These are phyloP conservation scores for Pseudohalonectria lignicola DNA, from an alignment of 2,329 filamentous ascomycete species.

Conservation along the genomic window DNA sequence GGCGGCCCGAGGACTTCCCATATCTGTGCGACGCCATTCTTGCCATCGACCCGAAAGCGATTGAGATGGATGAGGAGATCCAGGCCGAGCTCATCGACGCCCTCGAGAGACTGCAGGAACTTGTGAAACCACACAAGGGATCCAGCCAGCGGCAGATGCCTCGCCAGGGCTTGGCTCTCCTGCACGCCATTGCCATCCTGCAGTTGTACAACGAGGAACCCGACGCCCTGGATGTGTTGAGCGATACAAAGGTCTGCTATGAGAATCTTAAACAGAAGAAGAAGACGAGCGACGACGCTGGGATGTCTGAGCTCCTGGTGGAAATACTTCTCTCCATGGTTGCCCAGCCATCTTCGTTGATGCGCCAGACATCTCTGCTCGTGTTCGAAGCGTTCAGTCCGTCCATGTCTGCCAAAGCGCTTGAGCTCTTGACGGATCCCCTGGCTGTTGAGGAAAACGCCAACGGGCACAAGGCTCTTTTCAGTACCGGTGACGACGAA, in stretches of 20 bases:
- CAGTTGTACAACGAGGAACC: constrained; percentile 85
- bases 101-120: constrained; percentile 38
- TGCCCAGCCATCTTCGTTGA: constrained; percentile 71
- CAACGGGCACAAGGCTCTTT: constrained; percentile 77
- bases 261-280: constrained; percentile 50
- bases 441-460: constrained; percentile 70
- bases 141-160: constrained; percentile 18
- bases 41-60: constrained; percentile 39
- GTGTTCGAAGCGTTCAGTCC: constrained; percentile 76
- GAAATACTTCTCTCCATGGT: constrained; percentile 88
- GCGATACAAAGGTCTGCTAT: constrained; percentile 70
- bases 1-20: constrained; percentile 38
- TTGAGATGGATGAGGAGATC: constrained; percentile 44
- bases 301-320: constrained; percentile 61
- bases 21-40: constrained; percentile 42
- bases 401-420: constrained; percentile 60
- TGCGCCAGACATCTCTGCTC: constrained; percentile 77
- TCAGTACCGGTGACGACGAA: constrained; percentile 52
- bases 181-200: constrained; percentile 76
- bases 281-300: constrained; percentile 18
- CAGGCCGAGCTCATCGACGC: constrained; percentile 40
- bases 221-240: constrained; percentile 71
- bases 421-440: constrained; percentile 57
- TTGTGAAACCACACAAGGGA: constrained; percentile 28
- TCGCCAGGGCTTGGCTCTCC: constrained; percentile 60